phyloP scores from a whole-genome alignment of 2,329 filamentous ascomycete species.

The Trichophyton verrucosum region DNA sequence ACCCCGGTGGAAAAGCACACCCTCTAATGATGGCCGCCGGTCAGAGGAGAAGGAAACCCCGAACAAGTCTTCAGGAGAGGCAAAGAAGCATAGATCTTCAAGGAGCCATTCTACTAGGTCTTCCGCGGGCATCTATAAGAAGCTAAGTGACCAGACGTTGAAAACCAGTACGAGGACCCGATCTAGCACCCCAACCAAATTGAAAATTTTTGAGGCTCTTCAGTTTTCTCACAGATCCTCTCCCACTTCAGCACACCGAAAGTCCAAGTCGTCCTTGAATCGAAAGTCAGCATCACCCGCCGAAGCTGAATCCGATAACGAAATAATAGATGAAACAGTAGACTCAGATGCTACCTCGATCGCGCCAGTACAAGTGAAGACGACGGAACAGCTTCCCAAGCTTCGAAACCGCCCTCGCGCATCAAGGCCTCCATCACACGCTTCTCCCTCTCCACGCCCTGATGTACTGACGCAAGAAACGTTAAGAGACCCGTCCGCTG shows the following conservation, averaged over 20 bases:
- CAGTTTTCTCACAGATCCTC: constrained; percentile 25
- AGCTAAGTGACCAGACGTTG: constrained; percentile 26
- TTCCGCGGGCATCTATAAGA: constrained; percentile 30
- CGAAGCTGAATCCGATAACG: constrained; percentile 23
- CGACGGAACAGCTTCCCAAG: constrained; percentile 8
- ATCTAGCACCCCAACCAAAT: constrained; percentile 29
- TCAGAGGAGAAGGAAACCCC: constrained; percentile 21
- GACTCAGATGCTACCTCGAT: constrained; percentile 37
- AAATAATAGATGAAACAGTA: constrained; percentile 20
- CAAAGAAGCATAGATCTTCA: constrained; percentile 8
- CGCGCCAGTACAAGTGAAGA: constrained; percentile 30
- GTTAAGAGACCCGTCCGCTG: constrained; percentile 1
- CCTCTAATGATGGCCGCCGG: constrained; percentile 20
- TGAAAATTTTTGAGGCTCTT: constrained; percentile 24
- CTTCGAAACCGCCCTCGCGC: background rate
- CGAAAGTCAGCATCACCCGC: constrained; percentile 21
- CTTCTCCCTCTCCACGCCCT: background rate
- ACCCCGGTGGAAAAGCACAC: constrained; percentile 24
- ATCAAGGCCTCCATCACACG: background rate
- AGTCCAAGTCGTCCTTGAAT: constrained; percentile 19
- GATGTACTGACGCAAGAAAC: background rate
- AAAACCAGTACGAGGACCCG: constrained; percentile 26
- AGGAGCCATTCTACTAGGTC: constrained; percentile 27
- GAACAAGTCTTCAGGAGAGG: constrained; percentile 5
- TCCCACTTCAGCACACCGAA: constrained; percentile 22